Evolutionary conservation across 78 protist genomes (phyloP).

Genomic region (Chrysochromulina tobinii): DNA sequence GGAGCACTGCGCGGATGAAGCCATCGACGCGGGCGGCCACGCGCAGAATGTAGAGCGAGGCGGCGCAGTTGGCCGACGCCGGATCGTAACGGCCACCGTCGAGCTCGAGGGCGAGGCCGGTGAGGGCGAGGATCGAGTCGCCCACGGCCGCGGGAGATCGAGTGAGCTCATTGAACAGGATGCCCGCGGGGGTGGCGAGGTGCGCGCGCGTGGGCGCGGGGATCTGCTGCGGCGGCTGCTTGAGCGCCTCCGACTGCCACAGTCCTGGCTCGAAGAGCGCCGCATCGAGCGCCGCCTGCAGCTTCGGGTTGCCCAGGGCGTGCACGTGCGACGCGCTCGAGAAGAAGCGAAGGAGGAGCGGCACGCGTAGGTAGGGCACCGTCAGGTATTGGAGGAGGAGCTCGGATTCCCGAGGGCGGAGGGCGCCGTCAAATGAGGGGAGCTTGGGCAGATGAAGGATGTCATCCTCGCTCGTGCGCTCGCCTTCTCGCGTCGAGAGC

Average conservation of each 20-base stretch:
- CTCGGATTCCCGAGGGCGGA: slow-evolving; percentile 47
- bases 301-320: neutral
- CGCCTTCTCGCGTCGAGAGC: neutral
- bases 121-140: neutral
- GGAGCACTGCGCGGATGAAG: slow-evolving; percentile 8
- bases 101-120: slow-evolving; percentile 38
- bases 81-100: slow-evolving; percentile 35
- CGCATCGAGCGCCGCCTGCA: slow-evolving; percentile 51
- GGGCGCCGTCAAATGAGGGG: slow-evolving; percentile 53
- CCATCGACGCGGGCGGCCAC: slow-evolving; percentile 28
- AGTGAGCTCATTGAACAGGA: slow-evolving; percentile 51
- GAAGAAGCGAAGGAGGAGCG: slow-evolving; percentile 51
- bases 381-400: slow-evolving; percentile 69
- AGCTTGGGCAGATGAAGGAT: slow-evolving; percentile 46
- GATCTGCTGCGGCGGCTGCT: neutral
- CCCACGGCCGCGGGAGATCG: neutral
- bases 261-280: slow-evolving; percentile 60
- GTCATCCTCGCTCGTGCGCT: slow-evolving; percentile 50
- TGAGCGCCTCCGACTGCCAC: neutral
- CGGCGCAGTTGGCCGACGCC: neutral
- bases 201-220: slow-evolving; percentile 39
- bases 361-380: slow-evolving; percentile 61
- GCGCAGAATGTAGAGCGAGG: slow-evolving; percentile 38
- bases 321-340: neutral
- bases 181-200: slow-evolving; percentile 51